phyloP scores from a whole-genome alignment of 306 rosid genomes.

The Abrus pulchellus region DNA sequence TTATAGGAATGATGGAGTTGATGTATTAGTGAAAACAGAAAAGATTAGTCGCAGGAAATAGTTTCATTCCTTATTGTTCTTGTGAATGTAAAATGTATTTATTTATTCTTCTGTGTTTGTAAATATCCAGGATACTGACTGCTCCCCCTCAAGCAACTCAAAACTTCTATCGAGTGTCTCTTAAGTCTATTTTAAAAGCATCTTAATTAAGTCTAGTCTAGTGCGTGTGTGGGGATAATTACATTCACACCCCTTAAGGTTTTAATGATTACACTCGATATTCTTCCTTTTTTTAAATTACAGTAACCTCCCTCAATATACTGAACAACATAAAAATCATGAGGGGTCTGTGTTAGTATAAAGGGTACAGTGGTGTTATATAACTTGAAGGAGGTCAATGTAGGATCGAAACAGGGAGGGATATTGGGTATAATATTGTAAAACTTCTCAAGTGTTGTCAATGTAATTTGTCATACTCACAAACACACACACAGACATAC shows the following conservation, averaged over 20 bases:
- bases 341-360: neutral
- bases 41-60: neutral
- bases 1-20: neutral
- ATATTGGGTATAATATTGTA: neutral
- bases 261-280: too few species aligned
- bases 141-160: neutral
- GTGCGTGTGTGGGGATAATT: neutral
- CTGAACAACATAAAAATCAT: neutral
- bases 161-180: neutral
- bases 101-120: neutral
- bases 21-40: neutral
- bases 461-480: neutral
- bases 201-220: neutral
- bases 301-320: neutral
- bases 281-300: neutral
- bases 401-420: neutral
- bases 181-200: neutral
- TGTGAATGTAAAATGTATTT: neutral
- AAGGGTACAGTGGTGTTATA: neutral
- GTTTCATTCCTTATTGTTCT: neutral
- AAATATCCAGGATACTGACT: neutral
- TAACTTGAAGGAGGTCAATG: neutral
- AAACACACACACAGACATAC: neutral
- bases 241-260: too few species aligned
- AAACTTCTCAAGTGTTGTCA: neutral